Conservation (phyloP, 805 yeast genomes). For the Lachancea meyersii region DNA sequence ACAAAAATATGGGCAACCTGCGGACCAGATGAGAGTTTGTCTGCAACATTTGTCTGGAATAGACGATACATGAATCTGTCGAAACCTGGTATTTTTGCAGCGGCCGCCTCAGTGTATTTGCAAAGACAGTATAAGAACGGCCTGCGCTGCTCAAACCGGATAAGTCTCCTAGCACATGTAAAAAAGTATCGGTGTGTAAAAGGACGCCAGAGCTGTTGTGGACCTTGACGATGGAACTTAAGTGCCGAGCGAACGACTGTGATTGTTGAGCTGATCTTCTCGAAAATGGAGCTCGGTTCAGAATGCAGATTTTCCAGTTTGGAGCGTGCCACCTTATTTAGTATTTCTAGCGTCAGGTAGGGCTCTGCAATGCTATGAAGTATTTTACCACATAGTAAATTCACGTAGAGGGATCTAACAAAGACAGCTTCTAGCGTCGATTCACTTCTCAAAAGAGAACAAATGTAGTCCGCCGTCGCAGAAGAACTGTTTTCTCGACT, state of each 20-base stretch:
- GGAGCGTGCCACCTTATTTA: constrained; percentile 4
- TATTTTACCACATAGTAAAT: constrained; percentile 22
- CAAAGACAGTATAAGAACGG: constrained; percentile 31
- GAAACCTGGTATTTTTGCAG: constrained; percentile 11
- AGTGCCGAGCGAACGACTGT: neutral
- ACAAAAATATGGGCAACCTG: constrained; percentile 21
- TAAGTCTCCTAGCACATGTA: constrained; percentile 10
- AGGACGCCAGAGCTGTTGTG: neutral
- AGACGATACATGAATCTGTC: constrained; percentile 20
- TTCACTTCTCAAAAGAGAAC: constrained; percentile 1
- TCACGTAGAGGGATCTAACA: constrained; percentile 19
- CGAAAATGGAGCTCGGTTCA: neutral
- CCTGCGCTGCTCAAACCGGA: constrained; percentile 16
- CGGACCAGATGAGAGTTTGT: constrained; percentile 13
- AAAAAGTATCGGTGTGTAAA: constrained; percentile 15
- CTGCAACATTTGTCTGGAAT: constrained; percentile 15
- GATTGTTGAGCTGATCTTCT: neutral
- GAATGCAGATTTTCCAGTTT: neutral
- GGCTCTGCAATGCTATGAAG: constrained; percentile 26
- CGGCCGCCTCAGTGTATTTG: constrained; percentile 19
- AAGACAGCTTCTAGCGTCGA: constrained; percentile 24
- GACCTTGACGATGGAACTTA: neutral
- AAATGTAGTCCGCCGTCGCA: neutral
- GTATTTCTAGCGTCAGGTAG: constrained; percentile 18
- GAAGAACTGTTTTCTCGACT: neutral